A percentile compares a stretch with the other conserved stretches of the same genome.
Conservation (phyloP, 2,329 filamentous ascomycete genomes). For the Pleoardoris graminearum region DNA sequence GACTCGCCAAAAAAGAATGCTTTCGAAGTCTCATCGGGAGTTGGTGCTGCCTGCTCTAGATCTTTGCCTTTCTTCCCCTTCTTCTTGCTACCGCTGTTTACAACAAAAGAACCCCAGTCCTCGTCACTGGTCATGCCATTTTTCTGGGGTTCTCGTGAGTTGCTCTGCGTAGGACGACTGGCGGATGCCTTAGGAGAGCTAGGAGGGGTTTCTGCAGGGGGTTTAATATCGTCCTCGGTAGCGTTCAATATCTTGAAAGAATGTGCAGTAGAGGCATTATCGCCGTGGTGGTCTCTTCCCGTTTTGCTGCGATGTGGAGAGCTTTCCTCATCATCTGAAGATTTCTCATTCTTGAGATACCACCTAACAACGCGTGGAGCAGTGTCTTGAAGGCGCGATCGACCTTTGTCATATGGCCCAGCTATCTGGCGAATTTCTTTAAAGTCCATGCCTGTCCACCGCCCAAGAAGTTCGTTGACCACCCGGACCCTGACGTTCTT, state of each 20-base stretch:
- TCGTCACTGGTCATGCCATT: not conserved
- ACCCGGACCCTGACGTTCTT: not conserved
- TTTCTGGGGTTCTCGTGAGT: not conserved
- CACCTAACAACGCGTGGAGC: not conserved
- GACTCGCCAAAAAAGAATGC: not conserved
- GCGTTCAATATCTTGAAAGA: not conserved
- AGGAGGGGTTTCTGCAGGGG: not conserved
- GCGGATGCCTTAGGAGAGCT: not conserved
- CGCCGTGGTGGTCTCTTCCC: not conserved
- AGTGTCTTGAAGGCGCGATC: not conserved
- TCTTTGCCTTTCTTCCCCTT: not conserved
- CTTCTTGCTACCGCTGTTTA: not conserved
- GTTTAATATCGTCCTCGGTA: not conserved
- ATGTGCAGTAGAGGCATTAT: too few relatives aligned
- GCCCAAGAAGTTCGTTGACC: conserved; percentile 6
- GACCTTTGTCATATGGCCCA: not conserved
- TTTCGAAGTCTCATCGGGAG: not conserved
- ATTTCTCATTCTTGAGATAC: not conserved
- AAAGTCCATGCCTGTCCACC: not conserved
- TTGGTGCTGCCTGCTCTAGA: not conserved
- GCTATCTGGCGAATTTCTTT: not conserved
- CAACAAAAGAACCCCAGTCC: not conserved
- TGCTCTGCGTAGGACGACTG: not conserved
- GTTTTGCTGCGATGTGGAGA: not conserved
- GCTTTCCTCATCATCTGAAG: not conserved